Evolutionary conservation across 345 rosid genomes (phyloP).

Genomic region (Eucalyptus brandiana): DNA sequence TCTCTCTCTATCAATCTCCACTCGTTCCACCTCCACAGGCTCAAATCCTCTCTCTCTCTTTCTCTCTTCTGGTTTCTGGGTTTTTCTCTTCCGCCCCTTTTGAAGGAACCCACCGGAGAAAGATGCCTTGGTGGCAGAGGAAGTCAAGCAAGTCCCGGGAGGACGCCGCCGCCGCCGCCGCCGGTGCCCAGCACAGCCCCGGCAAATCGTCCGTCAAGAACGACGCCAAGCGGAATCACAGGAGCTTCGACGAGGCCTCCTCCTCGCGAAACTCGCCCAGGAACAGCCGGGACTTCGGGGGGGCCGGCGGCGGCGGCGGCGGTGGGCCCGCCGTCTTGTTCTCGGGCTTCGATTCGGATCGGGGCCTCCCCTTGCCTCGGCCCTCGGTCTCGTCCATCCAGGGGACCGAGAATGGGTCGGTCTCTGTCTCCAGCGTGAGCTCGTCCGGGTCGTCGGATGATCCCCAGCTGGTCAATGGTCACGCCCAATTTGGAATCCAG

Average conservation of each 20-base stretch:
- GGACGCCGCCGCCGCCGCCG: neutral
- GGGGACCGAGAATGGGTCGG: constrained; percentile 53
- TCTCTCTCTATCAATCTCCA: neutral
- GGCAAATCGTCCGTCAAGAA: constrained; percentile 4
- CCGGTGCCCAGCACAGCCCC: neutral
- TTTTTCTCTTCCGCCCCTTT: neutral
- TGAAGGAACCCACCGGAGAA: neutral
- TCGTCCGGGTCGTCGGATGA: constrained; percentile 84
- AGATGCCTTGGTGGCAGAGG: constrained; percentile 83
- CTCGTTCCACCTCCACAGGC: neutral
- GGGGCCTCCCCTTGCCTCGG: constrained; percentile 59
- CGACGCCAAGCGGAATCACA: constrained; percentile 13
- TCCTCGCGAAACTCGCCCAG: constrained; percentile 34
- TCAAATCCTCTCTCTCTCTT: neutral
- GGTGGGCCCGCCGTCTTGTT: constrained; percentile 29
- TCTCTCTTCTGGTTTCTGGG: neutral
- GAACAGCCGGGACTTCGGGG: constrained; percentile 20
- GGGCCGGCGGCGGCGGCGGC: neutral
- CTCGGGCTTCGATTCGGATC: constrained; percentile 67
- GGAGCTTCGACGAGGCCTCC: constrained; percentile 14
- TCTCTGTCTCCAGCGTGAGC: constrained; percentile 66
- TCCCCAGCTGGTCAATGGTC: constrained; percentile 23
- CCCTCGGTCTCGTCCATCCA: constrained; percentile 24
- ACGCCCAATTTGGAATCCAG: constrained; percentile 20
- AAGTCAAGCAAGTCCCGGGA: constrained; percentile 52